phyloP scores from a whole-genome alignment of 75 land plant species.

The Picea glauca region DNA sequence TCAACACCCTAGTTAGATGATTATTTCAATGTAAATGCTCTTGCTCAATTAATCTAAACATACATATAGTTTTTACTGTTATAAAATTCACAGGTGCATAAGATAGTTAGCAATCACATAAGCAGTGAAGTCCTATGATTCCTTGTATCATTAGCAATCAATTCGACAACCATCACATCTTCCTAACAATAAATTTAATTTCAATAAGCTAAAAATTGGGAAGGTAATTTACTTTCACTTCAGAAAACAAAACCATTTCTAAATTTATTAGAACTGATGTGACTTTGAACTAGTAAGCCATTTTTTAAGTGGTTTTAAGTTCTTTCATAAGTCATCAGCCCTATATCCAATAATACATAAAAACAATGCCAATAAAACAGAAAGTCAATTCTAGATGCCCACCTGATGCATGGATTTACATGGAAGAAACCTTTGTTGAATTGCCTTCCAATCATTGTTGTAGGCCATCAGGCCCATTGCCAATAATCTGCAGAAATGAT shows the following conservation, averaged over 20 bases:
- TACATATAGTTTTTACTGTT: too few relatives aligned
- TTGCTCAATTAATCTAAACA: too few relatives aligned
- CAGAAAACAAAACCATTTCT: not conserved
- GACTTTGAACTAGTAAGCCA: not conserved
- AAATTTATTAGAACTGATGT: not conserved
- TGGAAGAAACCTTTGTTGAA: conserved; percentile 93
- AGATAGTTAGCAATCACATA: not conserved
- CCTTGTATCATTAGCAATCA: not conserved
- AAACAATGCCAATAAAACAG: not conserved
- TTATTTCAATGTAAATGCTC: too few relatives aligned
- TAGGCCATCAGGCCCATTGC: conserved; percentile 93
- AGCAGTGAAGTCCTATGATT: not conserved
- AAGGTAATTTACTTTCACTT: not conserved
- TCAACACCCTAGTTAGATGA: too few relatives aligned
- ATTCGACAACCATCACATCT: not conserved
- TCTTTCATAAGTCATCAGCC: not conserved
- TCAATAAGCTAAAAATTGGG: not conserved
- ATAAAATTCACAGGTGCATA: not conserved
- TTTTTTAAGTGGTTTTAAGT: not conserved
- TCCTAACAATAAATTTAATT: not conserved
- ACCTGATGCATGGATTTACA: conserved; percentile 96
- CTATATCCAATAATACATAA: not conserved
- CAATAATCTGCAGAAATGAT: conserved; percentile 51
- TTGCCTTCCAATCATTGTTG: conserved; percentile 87
- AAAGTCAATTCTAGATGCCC: not conserved